Conservation (phyloP, 345 rosid species). For the Eucalyptus pumila region DNA sequence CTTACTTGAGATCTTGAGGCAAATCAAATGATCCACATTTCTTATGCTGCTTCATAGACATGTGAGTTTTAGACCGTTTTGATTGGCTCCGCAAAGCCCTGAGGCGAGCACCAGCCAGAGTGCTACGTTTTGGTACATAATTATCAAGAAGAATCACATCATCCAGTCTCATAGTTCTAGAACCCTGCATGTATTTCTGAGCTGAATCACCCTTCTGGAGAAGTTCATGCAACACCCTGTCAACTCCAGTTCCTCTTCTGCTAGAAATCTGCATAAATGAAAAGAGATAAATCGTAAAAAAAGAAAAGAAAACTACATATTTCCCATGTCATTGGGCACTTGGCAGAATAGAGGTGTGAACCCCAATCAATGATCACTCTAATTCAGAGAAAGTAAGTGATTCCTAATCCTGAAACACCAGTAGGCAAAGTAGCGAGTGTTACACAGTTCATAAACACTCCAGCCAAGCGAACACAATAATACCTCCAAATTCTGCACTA, state of each 20-base stretch:
- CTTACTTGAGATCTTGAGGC: constrained; percentile 30
- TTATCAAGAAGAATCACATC: constrained; percentile 82
- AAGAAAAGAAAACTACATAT: not conserved
- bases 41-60: constrained; percentile 74
- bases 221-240: constrained; percentile 57
- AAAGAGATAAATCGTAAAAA: not conserved
- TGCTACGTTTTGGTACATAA: constrained; percentile 32
- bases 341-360: not conserved
- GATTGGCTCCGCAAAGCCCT: constrained; percentile 38
- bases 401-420: not conserved
- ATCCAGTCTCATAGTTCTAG: constrained; percentile 47
- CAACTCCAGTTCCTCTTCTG: constrained; percentile 36
- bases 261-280: constrained; percentile 28
- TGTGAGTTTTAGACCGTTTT: constrained; percentile 68
- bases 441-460: not conserved
- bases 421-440: not conserved
- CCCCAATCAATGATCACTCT: not conserved
- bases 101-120: constrained; percentile 20
- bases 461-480: not conserved
- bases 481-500: constrained; percentile 39
- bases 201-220: constrained; percentile 77
- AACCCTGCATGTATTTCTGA: constrained; percentile 68
- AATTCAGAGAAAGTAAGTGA: not conserved
- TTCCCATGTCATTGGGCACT: not conserved
- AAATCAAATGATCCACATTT: constrained; percentile 43